Conservation (phyloP, 306 rosid genomes). For the Hippophae rhamnoides region DNA sequence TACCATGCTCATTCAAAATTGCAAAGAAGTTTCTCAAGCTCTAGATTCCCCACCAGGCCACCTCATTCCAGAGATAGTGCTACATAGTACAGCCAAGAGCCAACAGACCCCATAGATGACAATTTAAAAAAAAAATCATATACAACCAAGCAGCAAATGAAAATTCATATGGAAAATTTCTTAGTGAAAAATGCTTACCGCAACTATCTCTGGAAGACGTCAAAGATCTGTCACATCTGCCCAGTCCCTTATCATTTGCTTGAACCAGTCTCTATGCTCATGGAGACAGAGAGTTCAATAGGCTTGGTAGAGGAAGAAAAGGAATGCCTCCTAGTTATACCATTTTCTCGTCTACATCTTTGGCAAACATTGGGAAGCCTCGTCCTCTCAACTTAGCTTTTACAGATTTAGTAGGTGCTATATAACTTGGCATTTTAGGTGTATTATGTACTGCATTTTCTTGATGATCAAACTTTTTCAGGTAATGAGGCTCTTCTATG, state of each 20-base stretch:
- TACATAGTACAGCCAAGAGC: too few relatives aligned
- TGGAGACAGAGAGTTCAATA: conserved; percentile 21
- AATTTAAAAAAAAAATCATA: too few relatives aligned
- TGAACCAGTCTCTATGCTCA: conserved; percentile 19
- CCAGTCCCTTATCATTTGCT: conserved; percentile 16
- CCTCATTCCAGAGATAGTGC: too few relatives aligned
- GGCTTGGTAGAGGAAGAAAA: conserved; percentile 28
- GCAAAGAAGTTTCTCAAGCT: too few relatives aligned
- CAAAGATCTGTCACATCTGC: conserved; percentile 27
- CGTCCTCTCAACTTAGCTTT: conserved; percentile 31
- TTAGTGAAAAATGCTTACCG: conserved; percentile 13
- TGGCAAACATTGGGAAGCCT: conserved; percentile 24
- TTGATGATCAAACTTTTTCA: conserved; percentile 21
- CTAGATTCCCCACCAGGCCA: too few relatives aligned
- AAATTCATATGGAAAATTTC: too few relatives aligned
- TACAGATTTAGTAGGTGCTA: conserved; percentile 31
- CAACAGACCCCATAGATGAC: too few relatives aligned
- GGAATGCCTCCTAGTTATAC: conserved; percentile 25
- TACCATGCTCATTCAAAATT: too few relatives aligned
- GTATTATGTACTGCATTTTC: conserved; percentile 24
- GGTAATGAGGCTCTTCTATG: conserved; percentile 32
- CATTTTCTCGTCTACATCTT: conserved; percentile 22
- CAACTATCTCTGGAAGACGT: conserved; percentile 26
- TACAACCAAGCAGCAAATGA: too few relatives aligned
- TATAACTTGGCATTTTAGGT: conserved; percentile 29